phyloP scores from a whole-genome alignment of 345 rosid species.

The Barbarea vulgaris region DNA sequence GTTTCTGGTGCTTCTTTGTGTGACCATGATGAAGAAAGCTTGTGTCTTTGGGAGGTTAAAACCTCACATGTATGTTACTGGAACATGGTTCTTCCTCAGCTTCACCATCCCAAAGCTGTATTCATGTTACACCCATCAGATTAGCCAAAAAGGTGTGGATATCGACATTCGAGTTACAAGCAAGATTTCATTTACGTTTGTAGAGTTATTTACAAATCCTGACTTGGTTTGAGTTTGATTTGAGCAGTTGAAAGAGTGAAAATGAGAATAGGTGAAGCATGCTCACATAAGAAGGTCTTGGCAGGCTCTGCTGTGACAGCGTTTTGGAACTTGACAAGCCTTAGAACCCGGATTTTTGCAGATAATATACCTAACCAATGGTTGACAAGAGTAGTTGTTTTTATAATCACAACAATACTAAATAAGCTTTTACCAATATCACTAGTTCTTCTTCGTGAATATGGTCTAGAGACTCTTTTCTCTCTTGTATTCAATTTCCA shows the following conservation, averaged over 20 bases:
- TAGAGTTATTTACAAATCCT: neutral
- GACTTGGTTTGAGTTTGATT: conserved; percentile 13
- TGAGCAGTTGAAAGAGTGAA: conserved; percentile 59
- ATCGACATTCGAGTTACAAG: neutral
- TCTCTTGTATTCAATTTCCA: neutral
- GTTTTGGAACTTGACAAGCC: conserved; percentile 83
- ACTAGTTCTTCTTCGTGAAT: neutral
- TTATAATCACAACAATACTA: neutral
- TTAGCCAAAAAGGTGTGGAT: conserved; percentile 62
- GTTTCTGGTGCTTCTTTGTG: too few species aligned
- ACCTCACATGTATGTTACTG: conserved; percentile 21
- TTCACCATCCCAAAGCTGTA: conserved; percentile 79
- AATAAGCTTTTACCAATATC: too few species aligned
- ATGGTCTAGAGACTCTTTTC: neutral
- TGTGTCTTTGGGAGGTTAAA: too few species aligned
- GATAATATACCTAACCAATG: conserved; percentile 44
- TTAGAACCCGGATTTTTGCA: conserved; percentile 73
- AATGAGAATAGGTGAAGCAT: conserved; percentile 53
- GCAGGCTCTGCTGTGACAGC: conserved; percentile 76
- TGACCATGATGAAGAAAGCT: too few species aligned
- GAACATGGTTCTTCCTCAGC: conserved; percentile 81
- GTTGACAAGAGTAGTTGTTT: conserved; percentile 16
- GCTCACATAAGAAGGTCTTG: conserved; percentile 85
- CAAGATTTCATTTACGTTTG: neutral
- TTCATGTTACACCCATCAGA: conserved; percentile 61